Evolutionary conservation across 805 yeast species (phyloP), one percentile per base, ranked within the genome.

Genomic region (Wickerhamomyces kurtzmanii): DNA sequence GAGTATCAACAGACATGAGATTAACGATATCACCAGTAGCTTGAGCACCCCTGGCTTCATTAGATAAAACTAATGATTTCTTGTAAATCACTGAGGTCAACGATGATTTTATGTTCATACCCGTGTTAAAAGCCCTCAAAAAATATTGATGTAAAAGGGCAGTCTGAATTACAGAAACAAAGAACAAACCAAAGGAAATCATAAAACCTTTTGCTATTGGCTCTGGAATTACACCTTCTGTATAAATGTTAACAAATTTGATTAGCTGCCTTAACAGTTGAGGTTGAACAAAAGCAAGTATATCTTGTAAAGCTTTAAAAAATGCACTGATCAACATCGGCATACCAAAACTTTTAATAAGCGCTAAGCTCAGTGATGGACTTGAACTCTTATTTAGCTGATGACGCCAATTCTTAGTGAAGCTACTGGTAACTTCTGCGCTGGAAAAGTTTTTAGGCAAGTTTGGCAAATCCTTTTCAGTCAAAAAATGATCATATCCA

Each of bases 21-120:
- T 87, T 87, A 32, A 87, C 96, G 39, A 89, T 82, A 50, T 86
- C 96, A 47, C 97, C 97, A 5, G 94, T 82, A 18, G 83, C 71
- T 22, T 84, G 72, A 42, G 70, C 55, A 47, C 71, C 74, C 34
- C 74, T 73, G 8, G 84, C 71, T 45, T 82, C 91, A 39, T 71
- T 75, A 2, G 89, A 79, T 34, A 82, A 57, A 10, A 65, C 70
- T 37, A 82, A 50, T 0, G 91, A 62, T 47, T 82, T 82, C 39
- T 73, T 62, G 49, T 82, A 82, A 28, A 82, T 67, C 12, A 72
- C 58, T 1, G 86, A 66, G 3, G 75, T 77, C 40, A 82, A 55
- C 1, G 86, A 65, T 17, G 86, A 71, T 47, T 73, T 80, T 29
- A 80, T 68, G 42, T 75, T 69, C 74, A 83, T 80, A 36, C 93